Conservation (phyloP, 225 moss, liverwort and hornwort genomes). For the Marchantia paleacea region DNA sequence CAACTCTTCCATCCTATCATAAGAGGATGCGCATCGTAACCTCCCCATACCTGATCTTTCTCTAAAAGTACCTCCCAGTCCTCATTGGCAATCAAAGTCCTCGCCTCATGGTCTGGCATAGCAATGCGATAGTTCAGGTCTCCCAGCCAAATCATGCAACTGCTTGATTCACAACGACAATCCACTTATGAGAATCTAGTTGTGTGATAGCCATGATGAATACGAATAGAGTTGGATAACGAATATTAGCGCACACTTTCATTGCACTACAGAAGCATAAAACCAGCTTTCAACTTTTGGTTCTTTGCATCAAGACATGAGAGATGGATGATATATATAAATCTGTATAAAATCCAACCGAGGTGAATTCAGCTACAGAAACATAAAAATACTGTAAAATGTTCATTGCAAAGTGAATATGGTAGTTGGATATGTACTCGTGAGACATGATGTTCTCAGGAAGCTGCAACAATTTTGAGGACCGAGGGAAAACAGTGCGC, state of each 20-base stretch:
- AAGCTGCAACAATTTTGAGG: constrained; percentile 60
- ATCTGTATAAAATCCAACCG: background rate
- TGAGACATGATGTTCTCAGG: constrained; percentile 80
- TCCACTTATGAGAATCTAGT: constrained; percentile 21
- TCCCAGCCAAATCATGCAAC: constrained; percentile 90
- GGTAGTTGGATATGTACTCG: constrained; percentile 52
- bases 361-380: too few relatives aligned
- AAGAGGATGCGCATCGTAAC: too few relatives aligned
- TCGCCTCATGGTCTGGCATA: constrained; percentile 73
- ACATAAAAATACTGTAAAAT: background rate
- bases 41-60: constrained; percentile 64
- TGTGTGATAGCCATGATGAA: background rate
- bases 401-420: background rate
- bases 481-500: constrained; percentile 74
- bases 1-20: background rate
- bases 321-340: background rate
- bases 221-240: background rate
- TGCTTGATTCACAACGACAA: constrained; percentile 37
- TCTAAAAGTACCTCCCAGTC: constrained; percentile 74
- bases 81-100: constrained; percentile 61
- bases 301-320: background rate
- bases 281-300: background rate
- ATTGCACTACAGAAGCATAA: background rate
- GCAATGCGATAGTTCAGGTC: constrained; percentile 90
- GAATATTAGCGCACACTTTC: background rate